Base-by-base conservation (phyloP, 2,329 filamentous ascomycete species). In the Huntiella decipiens region DNA sequence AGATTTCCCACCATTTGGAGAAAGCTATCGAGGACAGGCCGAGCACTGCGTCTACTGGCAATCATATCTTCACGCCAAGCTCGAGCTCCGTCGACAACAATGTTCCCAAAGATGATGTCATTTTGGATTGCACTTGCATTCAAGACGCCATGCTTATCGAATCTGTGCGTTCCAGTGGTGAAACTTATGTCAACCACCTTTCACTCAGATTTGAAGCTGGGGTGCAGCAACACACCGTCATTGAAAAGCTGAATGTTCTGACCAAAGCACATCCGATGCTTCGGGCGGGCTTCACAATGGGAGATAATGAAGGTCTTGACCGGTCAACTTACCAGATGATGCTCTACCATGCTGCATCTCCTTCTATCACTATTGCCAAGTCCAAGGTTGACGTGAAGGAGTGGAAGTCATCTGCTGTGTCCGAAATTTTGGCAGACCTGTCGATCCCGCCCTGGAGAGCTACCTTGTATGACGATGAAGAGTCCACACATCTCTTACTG, bases 61-160 rank as follows among this genome's bases (percentile, higher is more conserved):
- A 45, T 1, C 16, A 15, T 8, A 31, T 45, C 1, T 19, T 49
- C n/a, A 49, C 43, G 3, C 47, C 47, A 4, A 22, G 12, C 4
- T 47, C 45, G 8, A 47, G 39, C 36, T 40, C 45, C 3, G 34
- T 15, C 12, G 15, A 6, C 12, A 36, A 16, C 15, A 2, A n/a
- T n/a, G 12, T 34, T 1, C n/a, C 13, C 11, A 35, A 49, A 38
- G 13, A 34, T 42, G 22, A 34, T 4, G 55, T 55, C 33, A 46
- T 60, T 11, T 4, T 52, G 1, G 51, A 37, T 17, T 93, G 84
- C 56, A 93, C 86, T 0, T 68, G 79, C 1, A 65, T 86, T 1
- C 87, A 95, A 54, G 71, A 73, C 42, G 84, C 82, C 1, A 86
- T 95, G 71, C 57, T 94, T 43, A 77, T 77, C 0, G 75, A 83